phyloP scores from a whole-genome alignment of 306 rosid genomes.

The Senna siamea region DNA sequence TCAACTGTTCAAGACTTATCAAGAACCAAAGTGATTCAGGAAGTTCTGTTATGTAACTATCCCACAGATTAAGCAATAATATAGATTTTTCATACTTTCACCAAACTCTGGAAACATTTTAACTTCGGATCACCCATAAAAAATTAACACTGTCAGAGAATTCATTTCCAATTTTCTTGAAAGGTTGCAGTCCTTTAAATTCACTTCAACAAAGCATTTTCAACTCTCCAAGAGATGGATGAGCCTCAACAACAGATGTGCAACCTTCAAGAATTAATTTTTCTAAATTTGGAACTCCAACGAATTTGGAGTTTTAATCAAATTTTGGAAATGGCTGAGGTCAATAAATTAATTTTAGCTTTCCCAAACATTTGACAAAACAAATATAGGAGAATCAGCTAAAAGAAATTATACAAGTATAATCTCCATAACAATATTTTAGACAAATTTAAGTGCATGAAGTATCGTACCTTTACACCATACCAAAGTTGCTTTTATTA shows the following conservation, averaged over 20 bases:
- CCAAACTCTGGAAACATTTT: background rate
- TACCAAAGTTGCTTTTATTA: no score
- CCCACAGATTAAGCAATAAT: background rate
- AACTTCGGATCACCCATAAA: background rate
- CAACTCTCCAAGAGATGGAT: conserved; percentile 4
- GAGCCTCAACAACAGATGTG: background rate
- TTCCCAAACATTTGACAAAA: no score
- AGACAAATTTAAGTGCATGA: no score
- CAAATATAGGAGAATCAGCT: no score
- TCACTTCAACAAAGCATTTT: background rate
- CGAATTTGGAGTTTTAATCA: background rate
- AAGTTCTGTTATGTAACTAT: background rate
- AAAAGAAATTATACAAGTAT: no score
- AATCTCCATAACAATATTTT: no score
- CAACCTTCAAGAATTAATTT: background rate
- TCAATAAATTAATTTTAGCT: no score
- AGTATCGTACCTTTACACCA: no score
- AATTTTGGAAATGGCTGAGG: no score
- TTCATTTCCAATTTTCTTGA: background rate
- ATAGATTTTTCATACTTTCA: background rate
- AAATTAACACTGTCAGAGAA: background rate
- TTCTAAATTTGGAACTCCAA: background rate
- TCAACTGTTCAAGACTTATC: background rate
- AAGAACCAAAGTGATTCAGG: background rate
- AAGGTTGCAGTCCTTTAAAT: background rate